Conservation (phyloP, 176 grass and related monocot genomes). For the Raddia guianensis region DNA sequence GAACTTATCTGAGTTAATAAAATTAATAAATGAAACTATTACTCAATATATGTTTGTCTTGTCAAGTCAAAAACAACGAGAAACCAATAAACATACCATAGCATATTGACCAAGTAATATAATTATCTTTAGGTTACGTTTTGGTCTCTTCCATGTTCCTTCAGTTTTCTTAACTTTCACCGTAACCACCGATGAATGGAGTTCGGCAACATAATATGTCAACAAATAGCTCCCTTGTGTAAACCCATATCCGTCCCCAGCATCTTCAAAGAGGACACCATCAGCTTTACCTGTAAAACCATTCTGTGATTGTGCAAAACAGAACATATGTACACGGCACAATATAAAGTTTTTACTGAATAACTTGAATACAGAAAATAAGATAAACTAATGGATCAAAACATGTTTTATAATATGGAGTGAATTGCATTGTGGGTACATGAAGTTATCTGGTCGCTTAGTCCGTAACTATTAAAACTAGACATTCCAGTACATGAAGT, state of each 20-base stretch:
- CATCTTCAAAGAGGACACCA: constrained; percentile 87
- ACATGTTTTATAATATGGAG: neutral
- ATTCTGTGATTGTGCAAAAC: neutral
- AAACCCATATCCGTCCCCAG: constrained; percentile 84
- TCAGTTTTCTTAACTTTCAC: constrained; percentile 74
- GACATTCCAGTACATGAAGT: no score
- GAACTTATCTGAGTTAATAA: constrained; percentile 63
- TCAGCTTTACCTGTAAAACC: constrained; percentile 77
- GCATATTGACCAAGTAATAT: constrained; percentile 86
- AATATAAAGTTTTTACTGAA: neutral
- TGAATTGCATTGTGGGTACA: no score
- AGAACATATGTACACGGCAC: constrained; percentile 18
- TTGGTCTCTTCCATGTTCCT: constrained; percentile 66
- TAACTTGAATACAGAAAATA: constrained; percentile 17
- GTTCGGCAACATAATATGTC: constrained; percentile 78
- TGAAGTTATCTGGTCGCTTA: no score
- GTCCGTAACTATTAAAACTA: no score
- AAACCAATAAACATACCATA: constrained; percentile 55
- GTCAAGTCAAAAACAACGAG: neutral
- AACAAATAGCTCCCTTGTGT: constrained; percentile 75
- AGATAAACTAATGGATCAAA: neutral
- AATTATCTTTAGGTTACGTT: constrained; percentile 61
- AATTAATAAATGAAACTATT: constrained; percentile 8
- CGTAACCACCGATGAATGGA: constrained; percentile 59
- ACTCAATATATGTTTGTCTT: constrained; percentile 8